Evolutionary conservation across 164 flowering plant species (phyloP).

Genomic region (Stephania yunnanensis): DNA sequence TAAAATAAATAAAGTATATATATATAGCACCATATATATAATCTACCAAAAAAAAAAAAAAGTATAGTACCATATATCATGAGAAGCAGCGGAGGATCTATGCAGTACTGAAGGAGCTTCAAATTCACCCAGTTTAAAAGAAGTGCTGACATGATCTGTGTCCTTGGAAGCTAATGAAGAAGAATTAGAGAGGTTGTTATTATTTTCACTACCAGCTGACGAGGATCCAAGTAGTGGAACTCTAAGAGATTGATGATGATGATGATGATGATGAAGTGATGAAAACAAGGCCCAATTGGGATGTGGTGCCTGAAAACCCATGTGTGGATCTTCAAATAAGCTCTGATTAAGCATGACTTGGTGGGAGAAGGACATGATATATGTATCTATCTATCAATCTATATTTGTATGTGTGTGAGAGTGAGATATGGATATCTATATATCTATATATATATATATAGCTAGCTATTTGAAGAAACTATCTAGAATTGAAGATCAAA

Average conservation of each 20-base stretch:
- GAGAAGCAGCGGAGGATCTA: slow-evolving; percentile 23
- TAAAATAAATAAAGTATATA: too few species aligned
- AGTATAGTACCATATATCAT: slow-evolving; percentile 41
- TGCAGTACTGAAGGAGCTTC: slow-evolving; percentile 40
- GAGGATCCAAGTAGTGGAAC: slow-evolving; percentile 16
- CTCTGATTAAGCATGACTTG: slow-evolving; percentile 39
- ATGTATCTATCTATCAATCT: slow-evolving; percentile 22
- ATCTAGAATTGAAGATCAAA: not conserved
- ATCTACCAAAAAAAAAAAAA: too few species aligned
- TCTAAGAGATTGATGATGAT: slow-evolving; percentile 27
- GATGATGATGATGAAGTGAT: slow-evolving; percentile 23
- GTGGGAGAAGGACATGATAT: slow-evolving; percentile 15
- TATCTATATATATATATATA: too few species aligned
- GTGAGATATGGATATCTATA: too few species aligned
- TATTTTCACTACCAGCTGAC: slow-evolving; percentile 15
- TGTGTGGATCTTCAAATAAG: slow-evolving; percentile 33
- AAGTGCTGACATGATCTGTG: slow-evolving; percentile 11
- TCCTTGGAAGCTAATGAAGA: slow-evolving; percentile 22
- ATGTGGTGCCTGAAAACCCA: slow-evolving; percentile 34
- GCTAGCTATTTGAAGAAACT: not conserved
- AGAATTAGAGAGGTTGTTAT: slow-evolving; percentile 17
- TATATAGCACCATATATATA: too few species aligned
- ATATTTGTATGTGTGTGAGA: not conserved
- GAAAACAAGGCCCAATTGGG: slow-evolving; percentile 22
- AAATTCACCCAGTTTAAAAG: slow-evolving; percentile 22